Percentiles rank a stretch among this genome's conserved stretches.
Evolutionary conservation across 2,329 filamentous ascomycete genomes (phyloP).

Genomic region (Talaromyces sp.): DNA sequence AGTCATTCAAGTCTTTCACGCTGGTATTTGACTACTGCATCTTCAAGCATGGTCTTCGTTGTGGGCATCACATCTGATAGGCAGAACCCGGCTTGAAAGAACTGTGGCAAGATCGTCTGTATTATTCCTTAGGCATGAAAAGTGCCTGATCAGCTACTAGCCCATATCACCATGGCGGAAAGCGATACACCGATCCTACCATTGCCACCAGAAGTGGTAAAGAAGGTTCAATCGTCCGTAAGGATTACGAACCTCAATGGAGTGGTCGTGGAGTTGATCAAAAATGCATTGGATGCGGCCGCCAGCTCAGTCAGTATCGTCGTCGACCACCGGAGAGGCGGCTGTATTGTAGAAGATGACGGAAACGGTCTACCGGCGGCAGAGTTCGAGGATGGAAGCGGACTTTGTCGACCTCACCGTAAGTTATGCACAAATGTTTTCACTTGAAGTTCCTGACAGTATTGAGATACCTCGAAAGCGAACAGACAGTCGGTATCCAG

Average conservation of each 20-base stretch:
- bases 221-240: conserved; percentile 83
- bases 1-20: background rate
- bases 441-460: conserved; percentile 15
- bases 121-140: background rate
- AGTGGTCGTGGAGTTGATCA: conserved; percentile 68
- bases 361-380: conserved; percentile 69
- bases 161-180: conserved; percentile 24
- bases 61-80: background rate
- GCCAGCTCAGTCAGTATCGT: conserved; percentile 66
- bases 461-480: conserved; percentile 74
- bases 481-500: conserved; percentile 58
- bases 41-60: background rate
- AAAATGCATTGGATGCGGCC: conserved; percentile 80
- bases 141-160: background rate
- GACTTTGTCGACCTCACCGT: conserved; percentile 72
- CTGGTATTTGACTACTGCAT: background rate
- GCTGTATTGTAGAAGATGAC: conserved; percentile 79
- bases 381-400: conserved; percentile 70
- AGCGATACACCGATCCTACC: conserved; percentile 53
- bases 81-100: background rate
- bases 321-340: conserved; percentile 71
- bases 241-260: conserved; percentile 70
- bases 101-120: background rate
- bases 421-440: conserved; percentile 21
- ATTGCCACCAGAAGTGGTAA: conserved; percentile 67